Evolutionary conservation across 257 asterid genomes (phyloP), one percentile per base, ranked within the genome.

Genomic region (Mentha longifolia): DNA sequence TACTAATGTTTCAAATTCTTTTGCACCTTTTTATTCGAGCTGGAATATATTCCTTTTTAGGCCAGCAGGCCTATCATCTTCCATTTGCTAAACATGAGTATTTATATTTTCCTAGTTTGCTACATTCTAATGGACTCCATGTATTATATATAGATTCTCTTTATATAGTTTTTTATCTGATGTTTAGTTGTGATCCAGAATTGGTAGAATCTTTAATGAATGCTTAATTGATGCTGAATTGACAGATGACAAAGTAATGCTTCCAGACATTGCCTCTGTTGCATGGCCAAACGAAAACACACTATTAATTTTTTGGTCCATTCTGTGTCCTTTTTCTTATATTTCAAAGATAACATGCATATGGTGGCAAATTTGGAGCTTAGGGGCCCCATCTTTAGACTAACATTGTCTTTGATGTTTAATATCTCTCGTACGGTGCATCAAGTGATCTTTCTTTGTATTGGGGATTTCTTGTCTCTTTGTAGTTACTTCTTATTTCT

Each of bases 81-180:
- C 16, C 54, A 28, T 61, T 28, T 35, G 58, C 62, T 60, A 57
- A 66, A 13, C 50, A 47, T 28, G 31, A 22, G 25, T 2, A 22
- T 22, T 22, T 22, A 22, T 22, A 22, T 22, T 28, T 3, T 28
- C 31, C 31, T 28, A 28, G 3, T 28, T 28, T 2, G 22, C 39
- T 51, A 63, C 55, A 71, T 56, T 64, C 56, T 68, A 57, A 67
- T 19, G 11, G 35, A 63, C 59, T 69, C 43, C 59, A 54, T 56
- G 12, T 57, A 8, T 71, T 66, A 65, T 49, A 60, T 58, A 20
- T 1, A 25, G 7, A 30, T 17, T 37, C 45, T 58, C 39, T 56
- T 41, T 14, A 28, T 59, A 19, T n/a, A n/a, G n/a, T n/a, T n/a
- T n/a, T n/a, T n/a, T n/a, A n/a, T n/a, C n/a, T n/a, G 57, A 56